Conservation (phyloP, 2,329 filamentous ascomycete genomes). For the Reticulascus tulasneorum region DNA sequence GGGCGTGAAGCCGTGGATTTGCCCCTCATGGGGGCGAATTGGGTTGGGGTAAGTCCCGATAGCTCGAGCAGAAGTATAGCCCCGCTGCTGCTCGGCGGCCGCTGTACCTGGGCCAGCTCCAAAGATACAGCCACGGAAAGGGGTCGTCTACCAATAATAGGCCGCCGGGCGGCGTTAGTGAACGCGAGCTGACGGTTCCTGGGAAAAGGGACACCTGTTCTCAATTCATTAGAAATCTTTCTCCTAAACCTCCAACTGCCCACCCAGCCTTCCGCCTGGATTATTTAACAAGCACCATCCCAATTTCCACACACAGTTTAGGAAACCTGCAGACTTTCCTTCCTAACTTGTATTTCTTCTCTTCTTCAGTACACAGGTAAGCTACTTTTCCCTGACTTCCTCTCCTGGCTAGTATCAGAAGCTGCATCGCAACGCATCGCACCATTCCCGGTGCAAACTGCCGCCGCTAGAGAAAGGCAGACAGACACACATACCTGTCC, state of each 20-base stretch:
- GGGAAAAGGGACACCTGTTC: conserved; percentile 16
- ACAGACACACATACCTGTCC: no score
- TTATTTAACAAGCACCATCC: neutral
- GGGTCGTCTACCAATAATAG: conserved; percentile 8
- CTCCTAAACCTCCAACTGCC: conserved; percentile 5
- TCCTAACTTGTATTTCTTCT: conserved; percentile 4
- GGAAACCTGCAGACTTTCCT: conserved; percentile 6
- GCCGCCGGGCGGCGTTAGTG: conserved; percentile 11
- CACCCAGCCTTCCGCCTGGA: conserved; percentile 2
- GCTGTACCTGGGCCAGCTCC: neutral
- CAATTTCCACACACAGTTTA: neutral
- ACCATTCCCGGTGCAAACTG: neutral
- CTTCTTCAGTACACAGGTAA: conserved; percentile 13
- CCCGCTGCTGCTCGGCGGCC: no score
- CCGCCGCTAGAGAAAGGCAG: no score
- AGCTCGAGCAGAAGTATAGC: neutral
- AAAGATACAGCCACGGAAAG: neutral
- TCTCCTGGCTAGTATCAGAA: no score
- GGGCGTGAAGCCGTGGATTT: conserved; percentile 7
- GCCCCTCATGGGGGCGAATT: conserved; percentile 10
- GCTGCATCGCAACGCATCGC: no score
- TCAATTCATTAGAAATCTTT: conserved; percentile 14
- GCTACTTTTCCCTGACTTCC: no score
- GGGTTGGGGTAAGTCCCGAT: conserved; percentile 10
- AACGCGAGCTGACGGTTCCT: conserved; percentile 13